Evolutionary conservation across 2,329 filamentous ascomycete genomes (phyloP), one percentile per base, ranked within the genome.

Genomic region (Colletotrichum falcatum): DNA sequence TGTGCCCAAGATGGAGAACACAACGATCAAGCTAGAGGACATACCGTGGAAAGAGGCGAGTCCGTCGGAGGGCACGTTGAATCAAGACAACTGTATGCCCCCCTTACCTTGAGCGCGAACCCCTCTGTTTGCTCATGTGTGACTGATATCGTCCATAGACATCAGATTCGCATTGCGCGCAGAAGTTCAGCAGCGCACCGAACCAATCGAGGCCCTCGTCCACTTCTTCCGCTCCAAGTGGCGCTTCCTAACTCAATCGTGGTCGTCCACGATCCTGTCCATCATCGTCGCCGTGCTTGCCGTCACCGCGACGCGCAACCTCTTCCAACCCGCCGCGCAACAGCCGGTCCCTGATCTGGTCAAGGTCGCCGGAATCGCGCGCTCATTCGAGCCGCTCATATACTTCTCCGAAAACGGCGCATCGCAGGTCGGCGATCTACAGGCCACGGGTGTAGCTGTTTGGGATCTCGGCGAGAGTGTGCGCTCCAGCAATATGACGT

Each of bases 391-490:
- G 79, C 95, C 95, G 7, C 87, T 98, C 54, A 97, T 98, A 72
- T 96, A 96, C 83, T 97, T 97, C 78, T 97, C 94, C 0, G 94
- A 98, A 77, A 92, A 95, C 78, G 94, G 94, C 11, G 91, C 94
- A 53, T 88, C 91, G 46, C 94, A 97, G 77, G 94, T 97, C 49
- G 91, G 92, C 68, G 94, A 97, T 73, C 84, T 98, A 59, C 94
- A 97, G 80, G 94, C 96, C 65, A 97, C 95, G 0, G 94, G 94
- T 53, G 91, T 97, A 39, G 95, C 95, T 0, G 94, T 98, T 33
- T 97, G 95, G 93, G 95, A 98, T 79, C 86, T 98, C 7, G 92
- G 94, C 69, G 95, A 98, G 85, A 97, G 92, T 74, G 92, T 98
- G 66, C 90, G 95, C 60, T 90, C 89, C 6, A 95, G 94, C 70